phyloP scores from a whole-genome alignment of 768 basidiomycete genomes.

The Cystobasidium tubakii region DNA sequence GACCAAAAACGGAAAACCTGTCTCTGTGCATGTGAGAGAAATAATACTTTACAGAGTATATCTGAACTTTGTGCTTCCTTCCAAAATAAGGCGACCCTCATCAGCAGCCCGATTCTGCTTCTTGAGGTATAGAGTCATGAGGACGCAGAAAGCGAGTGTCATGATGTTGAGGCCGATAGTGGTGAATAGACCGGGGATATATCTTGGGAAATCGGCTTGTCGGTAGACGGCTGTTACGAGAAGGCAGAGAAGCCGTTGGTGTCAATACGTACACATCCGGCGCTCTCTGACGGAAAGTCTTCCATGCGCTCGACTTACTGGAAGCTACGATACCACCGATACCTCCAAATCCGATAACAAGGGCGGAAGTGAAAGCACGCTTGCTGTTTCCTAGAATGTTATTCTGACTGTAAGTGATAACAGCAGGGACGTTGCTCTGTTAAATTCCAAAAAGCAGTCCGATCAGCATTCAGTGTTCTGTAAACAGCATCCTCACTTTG shows the following conservation, averaged over 20 bases:
- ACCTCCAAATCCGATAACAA: slow-evolving; percentile 43
- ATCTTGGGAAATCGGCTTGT: slow-evolving; percentile 17
- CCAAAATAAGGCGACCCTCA: slow-evolving; percentile 26
- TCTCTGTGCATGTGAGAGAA: neutral
- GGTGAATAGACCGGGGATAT: slow-evolving; percentile 28
- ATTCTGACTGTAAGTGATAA: slow-evolving; percentile 42
- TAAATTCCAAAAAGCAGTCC: neutral
- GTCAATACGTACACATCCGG: neutral
- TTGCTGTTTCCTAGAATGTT: slow-evolving; percentile 44
- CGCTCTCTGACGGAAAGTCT: no score
- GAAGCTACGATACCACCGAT: slow-evolving; percentile 45
- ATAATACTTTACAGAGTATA: slow-evolving; percentile 41
- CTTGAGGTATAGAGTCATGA: slow-evolving; percentile 38
- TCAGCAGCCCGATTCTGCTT: slow-evolving; percentile 39
- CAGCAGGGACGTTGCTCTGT: slow-evolving; percentile 35
- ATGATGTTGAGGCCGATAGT: slow-evolving; percentile 39
- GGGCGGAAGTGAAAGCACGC: slow-evolving; percentile 43
- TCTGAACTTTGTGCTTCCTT: slow-evolving; percentile 40
- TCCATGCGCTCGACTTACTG: neutral
- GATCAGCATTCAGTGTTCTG: neutral
- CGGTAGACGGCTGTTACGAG: neutral
- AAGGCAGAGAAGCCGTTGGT: neutral
- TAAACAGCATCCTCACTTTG: no score
- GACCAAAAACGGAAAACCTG: neutral
- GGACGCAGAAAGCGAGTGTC: slow-evolving; percentile 29